Evolutionary conservation across 495 filamentous ascomycete genomes (phyloP).

Genomic region (Hypoxylon intermedium): DNA sequence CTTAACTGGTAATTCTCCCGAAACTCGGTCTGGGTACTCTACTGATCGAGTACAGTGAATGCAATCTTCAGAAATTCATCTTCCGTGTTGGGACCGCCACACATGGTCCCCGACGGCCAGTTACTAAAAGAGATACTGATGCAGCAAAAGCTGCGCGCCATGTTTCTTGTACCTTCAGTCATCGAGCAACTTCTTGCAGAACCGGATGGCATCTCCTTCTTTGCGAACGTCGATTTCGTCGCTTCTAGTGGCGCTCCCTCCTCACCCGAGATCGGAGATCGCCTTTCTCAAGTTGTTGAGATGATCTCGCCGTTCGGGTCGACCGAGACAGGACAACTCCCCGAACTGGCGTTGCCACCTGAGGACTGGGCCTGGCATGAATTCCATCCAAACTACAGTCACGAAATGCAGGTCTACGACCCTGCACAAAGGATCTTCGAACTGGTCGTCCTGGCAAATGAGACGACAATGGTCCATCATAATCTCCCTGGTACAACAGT

Average conservation of each 20-base stretch:
- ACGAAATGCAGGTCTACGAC: conserved; percentile 38
- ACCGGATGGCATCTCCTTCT: not conserved
- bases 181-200: not conserved
- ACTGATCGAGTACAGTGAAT: conserved; percentile 2
- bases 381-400: conserved; percentile 23
- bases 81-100: conserved; percentile 35
- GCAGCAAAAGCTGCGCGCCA: conserved; percentile 30
- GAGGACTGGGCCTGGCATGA: conserved; percentile 41
- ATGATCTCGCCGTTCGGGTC: conserved; percentile 34
- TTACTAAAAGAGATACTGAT: conserved; percentile 32
- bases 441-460: conserved; percentile 28
- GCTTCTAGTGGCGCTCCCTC: conserved; percentile 29
- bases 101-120: conserved; percentile 24
- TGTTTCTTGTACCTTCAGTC: conserved; percentile 35
- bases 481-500: conserved; percentile 48
- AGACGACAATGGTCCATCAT: conserved; percentile 39
- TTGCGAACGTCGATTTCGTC: not conserved
- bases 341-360: conserved; percentile 6
- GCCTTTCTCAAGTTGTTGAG: conserved; percentile 7
- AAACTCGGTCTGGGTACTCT: not conserved
- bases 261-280: conserved; percentile 9
- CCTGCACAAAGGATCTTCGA: conserved; percentile 2
- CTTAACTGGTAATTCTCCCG: conserved; percentile 12
- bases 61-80: conserved; percentile 31
- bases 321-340: conserved; percentile 22